phyloP scores from a whole-genome alignment of 2,329 filamentous ascomycete species.

The Cercospora beticola region DNA sequence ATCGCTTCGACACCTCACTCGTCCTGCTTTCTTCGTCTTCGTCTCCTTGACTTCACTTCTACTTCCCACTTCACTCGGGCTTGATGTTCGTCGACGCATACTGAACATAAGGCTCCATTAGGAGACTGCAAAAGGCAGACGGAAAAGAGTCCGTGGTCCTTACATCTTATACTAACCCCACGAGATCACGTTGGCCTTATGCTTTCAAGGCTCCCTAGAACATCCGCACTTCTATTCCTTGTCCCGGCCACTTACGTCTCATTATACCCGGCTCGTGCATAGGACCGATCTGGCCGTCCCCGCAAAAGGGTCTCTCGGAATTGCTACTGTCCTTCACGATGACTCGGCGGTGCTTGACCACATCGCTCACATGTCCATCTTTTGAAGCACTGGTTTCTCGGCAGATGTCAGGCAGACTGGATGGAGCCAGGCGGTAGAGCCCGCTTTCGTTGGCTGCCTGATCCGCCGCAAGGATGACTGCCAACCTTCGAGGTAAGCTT shows the following conservation, averaged over 20 bases:
- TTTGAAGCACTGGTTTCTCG: neutral
- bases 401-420: neutral
- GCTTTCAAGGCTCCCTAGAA: neutral
- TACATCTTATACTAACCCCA: neutral
- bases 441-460: neutral
- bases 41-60: neutral
- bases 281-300: neutral
- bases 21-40: neutral
- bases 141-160: neutral
- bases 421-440: neutral
- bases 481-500: neutral
- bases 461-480: neutral
- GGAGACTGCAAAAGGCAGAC: neutral
- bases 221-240: neutral
- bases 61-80: neutral
- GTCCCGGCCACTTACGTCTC: neutral
- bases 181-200: constrained; percentile 1
- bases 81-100: constrained; percentile 4
- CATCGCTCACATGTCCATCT: neutral
- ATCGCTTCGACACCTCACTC: neutral
- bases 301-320: neutral
- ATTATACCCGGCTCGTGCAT: neutral
- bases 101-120: neutral
- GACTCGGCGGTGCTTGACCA: neutral
- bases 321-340: neutral